Evolutionary conservation across 108 stramenopile genomes (phyloP), one percentile per base, ranked within the genome.

Genomic region (Cyclotella atomus): DNA sequence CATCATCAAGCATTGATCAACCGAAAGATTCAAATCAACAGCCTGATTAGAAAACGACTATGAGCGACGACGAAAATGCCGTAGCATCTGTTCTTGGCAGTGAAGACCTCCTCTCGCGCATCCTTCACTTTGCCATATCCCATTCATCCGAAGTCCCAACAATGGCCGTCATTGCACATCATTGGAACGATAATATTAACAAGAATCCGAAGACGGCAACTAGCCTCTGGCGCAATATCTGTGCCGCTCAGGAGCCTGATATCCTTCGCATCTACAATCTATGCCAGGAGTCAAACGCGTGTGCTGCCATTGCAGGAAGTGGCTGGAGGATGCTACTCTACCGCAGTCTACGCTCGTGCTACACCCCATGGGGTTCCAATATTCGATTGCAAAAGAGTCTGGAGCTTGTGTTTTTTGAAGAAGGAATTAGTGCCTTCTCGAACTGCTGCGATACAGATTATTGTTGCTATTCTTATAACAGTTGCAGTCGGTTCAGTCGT

Each of bases 341-440:
- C 2, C 8, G 32, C n/a, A 34, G 30, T 21, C 17, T 34, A 2
- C 50, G 12, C 1, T 66, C 49, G 2, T 4, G 6, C 12, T 66
- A 34, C 16, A 4, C 32, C 17, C 65, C 65, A n/a, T 4, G 15
- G 2, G 65, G 65, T 20, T 3, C 8, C 2, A 66, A 34, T 20
- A 8, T 10, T 34, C 27, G 17, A 19, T 36, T 66, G 19, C 65
- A 66, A 34, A 30, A 19, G 34, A 52, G 44, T 43, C 52, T 66
- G 3, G 65, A 66, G 15, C 25, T 43, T 2, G 65, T 66, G 1
- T 66, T 66, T 34, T 15, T 3, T 5, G 19, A 50, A 21, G 49
- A 66, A 10, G 65, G 65, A 2, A 66, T 66, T 20, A 32, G 50
- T 52, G 65, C 65, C 17, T 66, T 50, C 32, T 34, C 49, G 3